phyloP scores from a whole-genome alignment of 1,284 basidiomycete genomes.

The Apiotrichum sp. region DNA sequence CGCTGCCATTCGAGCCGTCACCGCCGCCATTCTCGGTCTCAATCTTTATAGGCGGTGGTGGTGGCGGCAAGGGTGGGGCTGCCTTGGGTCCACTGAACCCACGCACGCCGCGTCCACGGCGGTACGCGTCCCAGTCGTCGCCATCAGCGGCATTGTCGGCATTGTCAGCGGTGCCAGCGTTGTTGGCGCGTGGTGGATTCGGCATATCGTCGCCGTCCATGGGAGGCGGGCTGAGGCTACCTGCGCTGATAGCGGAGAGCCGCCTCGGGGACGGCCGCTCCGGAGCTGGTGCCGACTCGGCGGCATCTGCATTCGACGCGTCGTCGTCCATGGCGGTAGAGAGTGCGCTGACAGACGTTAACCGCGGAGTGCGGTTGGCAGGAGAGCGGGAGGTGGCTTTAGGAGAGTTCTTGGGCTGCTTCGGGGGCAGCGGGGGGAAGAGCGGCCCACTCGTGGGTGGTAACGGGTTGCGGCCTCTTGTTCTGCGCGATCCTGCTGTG shows the following conservation, averaged over 20 bases:
- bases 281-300: background rate
- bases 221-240: constrained; percentile 26
- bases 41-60: constrained; percentile 10
- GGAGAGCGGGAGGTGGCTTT: constrained; percentile 23
- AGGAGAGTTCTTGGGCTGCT: constrained; percentile 34
- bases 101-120: constrained; percentile 25
- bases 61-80: background rate
- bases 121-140: constrained; percentile 33
- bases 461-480: constrained; percentile 39
- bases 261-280: background rate
- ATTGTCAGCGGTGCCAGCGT: background rate
- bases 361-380: constrained; percentile 4
- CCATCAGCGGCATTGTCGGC: background rate
- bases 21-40: constrained; percentile 19
- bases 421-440: constrained; percentile 44
- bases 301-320: constrained; percentile 6
- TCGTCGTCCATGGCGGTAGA: constrained; percentile 18
- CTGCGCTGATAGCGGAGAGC: background rate
- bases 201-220: constrained; percentile 22
- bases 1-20: constrained; percentile 2
- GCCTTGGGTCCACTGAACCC: constrained; percentile 20
- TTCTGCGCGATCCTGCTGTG: constrained; percentile 29
- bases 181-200: background rate
- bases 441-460: constrained; percentile 41
- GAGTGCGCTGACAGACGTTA: constrained; percentile 19